phyloP scores from a whole-genome alignment of 192 early-diverging fungal genomes.

The Entophlyctis helioformis region DNA sequence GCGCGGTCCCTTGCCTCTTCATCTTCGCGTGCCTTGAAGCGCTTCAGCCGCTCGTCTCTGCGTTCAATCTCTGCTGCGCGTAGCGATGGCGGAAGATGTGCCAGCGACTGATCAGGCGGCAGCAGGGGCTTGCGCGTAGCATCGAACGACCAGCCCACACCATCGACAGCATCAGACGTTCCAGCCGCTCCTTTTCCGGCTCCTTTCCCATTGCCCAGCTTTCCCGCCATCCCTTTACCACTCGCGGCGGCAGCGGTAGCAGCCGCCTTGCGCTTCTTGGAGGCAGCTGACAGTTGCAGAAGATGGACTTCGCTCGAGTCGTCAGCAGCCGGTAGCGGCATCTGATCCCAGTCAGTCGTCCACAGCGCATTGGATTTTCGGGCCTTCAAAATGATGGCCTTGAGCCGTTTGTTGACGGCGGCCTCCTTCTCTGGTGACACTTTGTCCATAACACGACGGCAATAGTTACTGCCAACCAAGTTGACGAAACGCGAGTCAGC shows the following conservation, averaged over 20 bases:
- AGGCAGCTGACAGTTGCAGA: neutral
- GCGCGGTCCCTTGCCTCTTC: neutral
- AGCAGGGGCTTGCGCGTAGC: neutral
- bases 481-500: too few species aligned
- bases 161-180: constrained; percentile 3
- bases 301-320: neutral
- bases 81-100: constrained; percentile 3
- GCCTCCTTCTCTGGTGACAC: constrained; percentile 2
- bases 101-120: neutral
- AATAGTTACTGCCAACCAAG: too few species aligned
- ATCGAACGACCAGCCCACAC: neutral
- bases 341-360: constrained; percentile 57
- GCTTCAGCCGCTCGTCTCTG: constrained; percentile 5
- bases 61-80: constrained; percentile 15
- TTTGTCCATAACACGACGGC: too few species aligned
- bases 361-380: constrained; percentile 27
- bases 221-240: neutral
- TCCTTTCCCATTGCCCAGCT: neutral
- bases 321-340: constrained; percentile 47
- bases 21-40: constrained; percentile 14
- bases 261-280: neutral
- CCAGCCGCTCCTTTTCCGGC: constrained; percentile 2
- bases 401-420: constrained; percentile 41
- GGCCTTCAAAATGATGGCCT: constrained; percentile 35
- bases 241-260: too few species aligned